Percentiles rank a stretch among this genome's conserved stretches.
phyloP scores from a whole-genome alignment of 208 protist genomes.

The Borovskyia barvae region DNA sequence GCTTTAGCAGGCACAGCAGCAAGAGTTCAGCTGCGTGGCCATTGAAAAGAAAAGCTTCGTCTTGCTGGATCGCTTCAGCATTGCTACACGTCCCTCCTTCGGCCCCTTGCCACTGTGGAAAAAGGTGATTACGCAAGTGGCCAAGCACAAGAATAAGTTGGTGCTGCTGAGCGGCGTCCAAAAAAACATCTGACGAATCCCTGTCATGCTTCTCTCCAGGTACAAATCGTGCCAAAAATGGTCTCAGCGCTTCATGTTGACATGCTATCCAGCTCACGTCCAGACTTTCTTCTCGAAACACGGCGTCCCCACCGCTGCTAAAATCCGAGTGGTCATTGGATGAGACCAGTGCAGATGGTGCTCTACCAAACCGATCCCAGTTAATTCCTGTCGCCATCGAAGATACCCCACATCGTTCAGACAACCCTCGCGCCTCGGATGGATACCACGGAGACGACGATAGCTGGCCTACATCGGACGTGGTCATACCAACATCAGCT shows the following conservation, averaged over 20 bases:
- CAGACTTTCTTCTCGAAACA: constrained; percentile 17
- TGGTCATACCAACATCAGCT: too few relatives aligned
- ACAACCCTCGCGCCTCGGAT: not conserved
- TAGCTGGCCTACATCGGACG: too few relatives aligned
- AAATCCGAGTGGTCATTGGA: not conserved
- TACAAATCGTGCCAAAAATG: too few relatives aligned
- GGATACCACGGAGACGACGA: too few relatives aligned
- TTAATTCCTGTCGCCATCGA: not conserved
- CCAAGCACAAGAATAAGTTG: constrained; percentile 8
- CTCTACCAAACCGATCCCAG: constrained; percentile 11
- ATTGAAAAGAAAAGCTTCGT: not conserved
- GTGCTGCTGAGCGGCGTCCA: not conserved
- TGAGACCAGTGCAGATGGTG: too few relatives aligned
- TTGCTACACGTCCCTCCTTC: not conserved
- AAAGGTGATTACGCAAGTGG: constrained; percentile 5
- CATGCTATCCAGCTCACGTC: constrained; percentile 5
- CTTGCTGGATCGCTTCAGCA: not conserved
- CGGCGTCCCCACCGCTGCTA: not conserved
- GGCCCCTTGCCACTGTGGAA: not conserved
- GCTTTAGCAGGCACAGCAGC: constrained; percentile 10
- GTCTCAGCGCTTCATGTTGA: not conserved
- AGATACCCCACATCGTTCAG: not conserved
- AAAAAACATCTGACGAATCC: not conserved
- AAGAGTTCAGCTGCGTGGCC: constrained; percentile 21
- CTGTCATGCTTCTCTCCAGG: not conserved